Evolutionary conservation across 768 basidiomycete genomes (phyloP).

Genomic region (Amanita exitialis): DNA sequence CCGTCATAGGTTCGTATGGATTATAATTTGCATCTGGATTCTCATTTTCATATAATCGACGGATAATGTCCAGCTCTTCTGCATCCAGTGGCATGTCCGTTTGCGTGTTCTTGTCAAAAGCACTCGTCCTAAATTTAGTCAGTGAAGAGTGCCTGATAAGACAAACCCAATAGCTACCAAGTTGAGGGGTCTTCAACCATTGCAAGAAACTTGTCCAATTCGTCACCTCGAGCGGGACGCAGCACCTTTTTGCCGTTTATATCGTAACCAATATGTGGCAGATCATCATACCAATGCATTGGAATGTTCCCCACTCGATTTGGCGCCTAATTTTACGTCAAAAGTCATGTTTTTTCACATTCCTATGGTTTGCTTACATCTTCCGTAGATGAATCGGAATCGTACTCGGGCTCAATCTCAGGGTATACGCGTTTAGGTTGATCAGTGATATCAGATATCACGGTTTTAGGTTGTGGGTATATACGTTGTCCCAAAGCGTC

Average conservation of each 20-base stretch:
- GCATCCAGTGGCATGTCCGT: slow-evolving; percentile 77
- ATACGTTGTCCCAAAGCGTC: slow-evolving; percentile 40
- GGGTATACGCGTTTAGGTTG: slow-evolving; percentile 76
- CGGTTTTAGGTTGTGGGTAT: slow-evolving; percentile 55
- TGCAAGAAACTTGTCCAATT: slow-evolving; percentile 91
- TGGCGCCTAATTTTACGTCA: slow-evolving; percentile 47
- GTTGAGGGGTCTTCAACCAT: slow-evolving; percentile 87
- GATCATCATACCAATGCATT: slow-evolving; percentile 98
- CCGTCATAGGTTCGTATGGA: slow-evolving; percentile 87
- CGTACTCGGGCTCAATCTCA: slow-evolving; percentile 85
- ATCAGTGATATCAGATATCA: slow-evolving; percentile 78
- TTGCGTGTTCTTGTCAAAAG: slow-evolving; percentile 83
- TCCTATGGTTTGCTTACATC: slow-evolving; percentile 44
- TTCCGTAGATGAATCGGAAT: slow-evolving; percentile 87
- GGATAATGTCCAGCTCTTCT: slow-evolving; percentile 93
- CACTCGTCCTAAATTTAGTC: slow-evolving; percentile 60
- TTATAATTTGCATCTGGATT: slow-evolving; percentile 86
- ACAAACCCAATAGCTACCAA: slow-evolving; percentile 48
- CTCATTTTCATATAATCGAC: slow-evolving; percentile 81
- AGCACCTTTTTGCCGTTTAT: slow-evolving; percentile 91
- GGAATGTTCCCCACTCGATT: slow-evolving; percentile 94
- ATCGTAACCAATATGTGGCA: slow-evolving; percentile 98
- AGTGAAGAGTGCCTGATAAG: not conserved
- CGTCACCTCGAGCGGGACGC: slow-evolving; percentile 91
- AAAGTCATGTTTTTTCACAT: not conserved